Percentiles rank a stretch among this genome's conserved stretches.
Evolutionary conservation across 257 asterid species (phyloP).

Genomic region (Lavandula angustifolia): DNA sequence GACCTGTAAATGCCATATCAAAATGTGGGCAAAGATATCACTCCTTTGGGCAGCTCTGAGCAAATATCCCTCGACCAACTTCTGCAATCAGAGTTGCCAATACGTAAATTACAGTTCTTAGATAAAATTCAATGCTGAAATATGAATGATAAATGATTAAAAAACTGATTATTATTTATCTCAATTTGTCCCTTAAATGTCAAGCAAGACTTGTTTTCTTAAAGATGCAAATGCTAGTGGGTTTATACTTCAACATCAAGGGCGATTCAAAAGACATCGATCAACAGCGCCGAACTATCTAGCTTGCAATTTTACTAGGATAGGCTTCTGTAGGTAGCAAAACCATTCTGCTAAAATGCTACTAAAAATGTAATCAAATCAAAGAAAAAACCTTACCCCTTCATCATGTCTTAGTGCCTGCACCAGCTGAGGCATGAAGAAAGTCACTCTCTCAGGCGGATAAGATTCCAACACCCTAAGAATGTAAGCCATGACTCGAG

Average conservation of each 20-base stretch:
- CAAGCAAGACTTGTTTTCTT: no score
- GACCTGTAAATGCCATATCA: slow-evolving; percentile 99
- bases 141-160: slow-evolving; percentile 11
- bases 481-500: slow-evolving; percentile 99
- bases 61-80: slow-evolving; percentile 91
- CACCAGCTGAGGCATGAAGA: slow-evolving; percentile 99
- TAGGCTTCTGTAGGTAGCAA: slow-evolving; percentile 2
- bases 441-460: slow-evolving; percentile 94
- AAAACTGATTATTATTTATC: not conserved
- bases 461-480: slow-evolving; percentile 97
- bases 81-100: slow-evolving; percentile 56
- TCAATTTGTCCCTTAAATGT: not conserved
- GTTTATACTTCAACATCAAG: not conserved
- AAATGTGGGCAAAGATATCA: slow-evolving; percentile 91
- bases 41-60: slow-evolving; percentile 98
- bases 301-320: slow-evolving; percentile 17
- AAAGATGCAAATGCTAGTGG: not conserved
- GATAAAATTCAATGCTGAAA: slow-evolving; percentile 26
- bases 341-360: slow-evolving; percentile 14
- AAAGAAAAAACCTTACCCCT: slow-evolving; percentile 59
- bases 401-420: slow-evolving; percentile 96
- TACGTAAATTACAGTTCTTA: slow-evolving; percentile 17
- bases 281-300: not conserved
- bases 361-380: slow-evolving; percentile 24
- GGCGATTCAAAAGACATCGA: not conserved